Evolutionary conservation across 2,329 filamentous ascomycete genomes (phyloP).

Genomic region (Phaeosphaeriaceae sp.): DNA sequence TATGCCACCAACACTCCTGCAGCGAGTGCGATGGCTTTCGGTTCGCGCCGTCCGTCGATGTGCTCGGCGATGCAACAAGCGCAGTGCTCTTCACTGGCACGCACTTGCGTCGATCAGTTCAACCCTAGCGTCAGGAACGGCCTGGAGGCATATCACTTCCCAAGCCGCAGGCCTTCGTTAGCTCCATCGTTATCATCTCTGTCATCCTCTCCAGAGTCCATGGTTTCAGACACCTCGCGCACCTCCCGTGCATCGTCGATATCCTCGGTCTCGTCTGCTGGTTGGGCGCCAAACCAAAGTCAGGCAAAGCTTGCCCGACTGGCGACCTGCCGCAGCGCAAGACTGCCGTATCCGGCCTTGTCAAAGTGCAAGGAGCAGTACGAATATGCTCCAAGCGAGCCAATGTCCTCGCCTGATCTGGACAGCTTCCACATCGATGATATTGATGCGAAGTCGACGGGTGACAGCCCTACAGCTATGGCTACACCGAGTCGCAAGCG

Average conservation of each 20-base stretch:
- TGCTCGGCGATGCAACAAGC: slow-evolving; percentile 65
- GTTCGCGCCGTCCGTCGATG: slow-evolving; percentile 63
- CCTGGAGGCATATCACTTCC: slow-evolving; percentile 55
- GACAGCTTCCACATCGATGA: slow-evolving; percentile 61
- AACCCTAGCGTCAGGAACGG: slow-evolving; percentile 49
- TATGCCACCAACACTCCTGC: slow-evolving; percentile 65
- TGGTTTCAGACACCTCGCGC: slow-evolving; percentile 66
- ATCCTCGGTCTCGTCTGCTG: slow-evolving; percentile 58
- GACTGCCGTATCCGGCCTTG: slow-evolving; percentile 50
- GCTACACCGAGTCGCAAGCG: slow-evolving; percentile 59
- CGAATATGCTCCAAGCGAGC: slow-evolving; percentile 44
- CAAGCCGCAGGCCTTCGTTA: slow-evolving; percentile 55
- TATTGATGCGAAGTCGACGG: slow-evolving; percentile 36
- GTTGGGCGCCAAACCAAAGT: slow-evolving; percentile 61
- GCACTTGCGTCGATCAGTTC: slow-evolving; percentile 62
- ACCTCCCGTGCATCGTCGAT: slow-evolving; percentile 64
- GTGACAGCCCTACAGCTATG: slow-evolving; percentile 35
- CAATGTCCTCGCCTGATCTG: slow-evolving; percentile 48
- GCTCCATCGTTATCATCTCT: slow-evolving; percentile 60
- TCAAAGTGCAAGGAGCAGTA: slow-evolving; percentile 47
- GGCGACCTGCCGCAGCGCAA: slow-evolving; percentile 60
- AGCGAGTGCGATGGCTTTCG: slow-evolving; percentile 60
- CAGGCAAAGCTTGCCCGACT: slow-evolving; percentile 57
- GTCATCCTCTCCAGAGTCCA: slow-evolving; percentile 67
- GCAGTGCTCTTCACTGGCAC: slow-evolving; percentile 61